Percentiles rank a stretch among this genome's conserved stretches.
Conservation (phyloP, 192 early-diverging fungal species). For the Linnemannia schmuckeri region DNA sequence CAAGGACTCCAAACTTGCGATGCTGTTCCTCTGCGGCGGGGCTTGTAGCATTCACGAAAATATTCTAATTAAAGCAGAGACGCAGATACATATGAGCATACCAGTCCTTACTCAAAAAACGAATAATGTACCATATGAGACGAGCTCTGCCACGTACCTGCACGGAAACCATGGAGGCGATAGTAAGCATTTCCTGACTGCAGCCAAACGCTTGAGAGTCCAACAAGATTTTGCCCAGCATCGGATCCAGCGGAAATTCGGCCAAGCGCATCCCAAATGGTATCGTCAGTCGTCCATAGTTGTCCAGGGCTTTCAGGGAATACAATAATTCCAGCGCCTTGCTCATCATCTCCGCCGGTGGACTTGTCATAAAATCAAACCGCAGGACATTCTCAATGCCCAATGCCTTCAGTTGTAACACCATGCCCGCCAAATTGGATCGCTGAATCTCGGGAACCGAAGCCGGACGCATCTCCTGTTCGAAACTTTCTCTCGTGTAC, state of each 20-base stretch:
- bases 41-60: slow-evolving; percentile 61
- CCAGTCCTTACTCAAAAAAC: not conserved
- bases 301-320: slow-evolving; percentile 79
- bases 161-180: slow-evolving; percentile 84
- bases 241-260: slow-evolving; percentile 83
- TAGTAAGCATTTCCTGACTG: slow-evolving; percentile 80
- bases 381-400: slow-evolving; percentile 85
- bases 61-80: slow-evolving; percentile 39
- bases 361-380: slow-evolving; percentile 85
- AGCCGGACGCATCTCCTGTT: slow-evolving; percentile 80
- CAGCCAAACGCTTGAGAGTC: slow-evolving; percentile 75
- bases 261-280: slow-evolving; percentile 78
- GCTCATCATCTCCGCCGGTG: slow-evolving; percentile 78
- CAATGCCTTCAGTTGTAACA: slow-evolving; percentile 83
- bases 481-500: slow-evolving; percentile 89
- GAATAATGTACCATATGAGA: not conserved
- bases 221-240: slow-evolving; percentile 75
- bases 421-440: slow-evolving; percentile 74
- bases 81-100: not conserved
- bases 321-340: slow-evolving; percentile 81
- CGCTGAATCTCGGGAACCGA: slow-evolving; percentile 97
- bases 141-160: slow-evolving; percentile 58
- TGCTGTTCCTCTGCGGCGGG: slow-evolving; percentile 63
- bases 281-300: slow-evolving; percentile 76
- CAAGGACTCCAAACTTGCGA: slow-evolving; percentile 80